These are phyloP conservation scores for Bonia amplexicaulis DNA, from an alignment of 176 grass and related monocot species.

Conservation along the genomic window DNA sequence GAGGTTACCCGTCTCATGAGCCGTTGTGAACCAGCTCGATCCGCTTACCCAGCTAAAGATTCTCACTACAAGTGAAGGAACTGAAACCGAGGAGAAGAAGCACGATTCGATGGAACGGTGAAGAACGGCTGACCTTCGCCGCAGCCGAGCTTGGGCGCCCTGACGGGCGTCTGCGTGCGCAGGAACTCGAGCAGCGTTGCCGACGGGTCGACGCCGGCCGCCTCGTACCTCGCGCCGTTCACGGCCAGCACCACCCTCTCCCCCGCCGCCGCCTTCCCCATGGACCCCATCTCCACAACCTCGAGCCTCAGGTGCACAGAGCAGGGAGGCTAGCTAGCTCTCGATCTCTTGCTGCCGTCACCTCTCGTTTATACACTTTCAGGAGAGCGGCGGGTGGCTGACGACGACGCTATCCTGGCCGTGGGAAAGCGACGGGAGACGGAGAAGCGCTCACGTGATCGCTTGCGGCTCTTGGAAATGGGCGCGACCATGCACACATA, in stretches of 20 bases:
- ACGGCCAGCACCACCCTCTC: constrained; percentile 49
- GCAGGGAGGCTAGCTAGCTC: not conserved
- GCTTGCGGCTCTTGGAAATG: not conserved
- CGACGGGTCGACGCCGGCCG: constrained; percentile 42
- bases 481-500: not conserved
- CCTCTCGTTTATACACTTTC: not conserved
- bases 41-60: not conserved
- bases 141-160: constrained; percentile 80
- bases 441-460: not conserved
- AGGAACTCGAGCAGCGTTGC: constrained; percentile 79
- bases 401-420: not conserved
- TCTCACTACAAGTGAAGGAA: not conserved
- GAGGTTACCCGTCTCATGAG: not conserved
- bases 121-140: constrained; percentile 44
- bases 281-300: not conserved
- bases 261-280: not conserved
- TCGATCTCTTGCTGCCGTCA: not conserved
- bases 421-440: not conserved
- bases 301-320: not conserved
- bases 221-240: constrained; percentile 62
- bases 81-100: not conserved
- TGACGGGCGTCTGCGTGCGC: constrained; percentile 47
- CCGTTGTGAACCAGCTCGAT: not conserved
- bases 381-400: not conserved
- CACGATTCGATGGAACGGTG: not conserved